Base-by-base conservation (phyloP, 148 eudicot species). In the Limonium bicolor region DNA sequence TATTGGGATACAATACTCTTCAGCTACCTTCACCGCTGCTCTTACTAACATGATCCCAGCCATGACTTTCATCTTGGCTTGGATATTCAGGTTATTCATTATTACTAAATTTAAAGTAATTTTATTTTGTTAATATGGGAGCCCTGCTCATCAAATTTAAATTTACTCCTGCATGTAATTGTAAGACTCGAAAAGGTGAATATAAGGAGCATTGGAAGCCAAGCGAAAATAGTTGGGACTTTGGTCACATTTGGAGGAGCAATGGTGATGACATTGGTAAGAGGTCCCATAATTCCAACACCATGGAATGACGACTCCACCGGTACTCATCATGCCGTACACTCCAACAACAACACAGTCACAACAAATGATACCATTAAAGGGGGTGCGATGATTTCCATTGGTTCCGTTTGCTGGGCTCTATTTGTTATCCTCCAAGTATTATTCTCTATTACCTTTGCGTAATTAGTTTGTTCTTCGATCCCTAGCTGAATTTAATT, bases 201-300 rank as follows among this genome's bases (percentile, higher is more conserved):
- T 21, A 35, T 75, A 18, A 75, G 55, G 26, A 27, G 55, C 41
- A 58, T 47, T 34, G 50, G 35, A 13, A 55, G 92, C 57, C 71
- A 72, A 26, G 97, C 95, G 3, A 88, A 88, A 68, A 48, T 88
- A 7, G 30, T 61, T 2, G 97, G 97, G 48, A 88, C 97, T 1
- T 1, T 84, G 6, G 75, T 75, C 13, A 80, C 94, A 0, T 67
- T 88, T 11, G 79, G 70, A 12, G 97, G 97, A 36, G 97, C 97
- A 6, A 88, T 71, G 69, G 20, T 80, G 3, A 80, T 88, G 97
- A 80, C 94, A 11, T 41, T 84, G 1, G 27, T 77, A 4, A 62
- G 51, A 58, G 92, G 92, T 1, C 67, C 69, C n/a, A 40, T 41
- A 0, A 9, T 81, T 17, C 61, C 53, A 26, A 36, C 71, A 38